Conservation (phyloP, 805 yeast genomes). For the Hanseniaspora mollemarum region DNA sequence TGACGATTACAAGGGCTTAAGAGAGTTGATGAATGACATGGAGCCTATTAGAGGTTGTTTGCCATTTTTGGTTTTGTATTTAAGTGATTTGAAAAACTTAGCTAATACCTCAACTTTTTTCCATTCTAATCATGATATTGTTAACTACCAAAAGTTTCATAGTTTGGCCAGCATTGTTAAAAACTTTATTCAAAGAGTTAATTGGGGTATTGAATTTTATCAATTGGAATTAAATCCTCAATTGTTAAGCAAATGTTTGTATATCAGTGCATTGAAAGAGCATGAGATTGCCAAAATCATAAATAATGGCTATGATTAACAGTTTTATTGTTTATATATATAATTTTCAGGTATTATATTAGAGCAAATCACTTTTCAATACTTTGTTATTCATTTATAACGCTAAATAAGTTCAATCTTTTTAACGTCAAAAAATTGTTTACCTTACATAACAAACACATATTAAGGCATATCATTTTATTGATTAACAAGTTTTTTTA, state of each 20-base stretch:
- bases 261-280: constrained; percentile 60
- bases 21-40: constrained; percentile 41
- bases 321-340: no score
- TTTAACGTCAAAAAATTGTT: no score
- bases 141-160: constrained; percentile 70
- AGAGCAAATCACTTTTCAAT: not conserved
- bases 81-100: constrained; percentile 62
- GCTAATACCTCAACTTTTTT: constrained; percentile 38
- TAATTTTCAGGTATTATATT: not conserved
- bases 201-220: constrained; percentile 66
- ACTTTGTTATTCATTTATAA: no score
- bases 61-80: constrained; percentile 78
- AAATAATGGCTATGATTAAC: not conserved
- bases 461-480: no score
- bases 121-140: constrained; percentile 32
- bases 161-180: constrained; percentile 67
- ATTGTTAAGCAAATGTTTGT: constrained; percentile 69
- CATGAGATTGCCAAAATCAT: constrained; percentile 44
- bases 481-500: no score
- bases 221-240: constrained; percentile 45
- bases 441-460: no score
- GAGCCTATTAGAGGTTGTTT: constrained; percentile 64
- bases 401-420: no score
- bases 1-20: constrained; percentile 55
- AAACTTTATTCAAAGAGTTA: constrained; percentile 66